phyloP scores from a whole-genome alignment of 352 stramenopile species.

The Hyaloperonospora arabidopsidis region DNA sequence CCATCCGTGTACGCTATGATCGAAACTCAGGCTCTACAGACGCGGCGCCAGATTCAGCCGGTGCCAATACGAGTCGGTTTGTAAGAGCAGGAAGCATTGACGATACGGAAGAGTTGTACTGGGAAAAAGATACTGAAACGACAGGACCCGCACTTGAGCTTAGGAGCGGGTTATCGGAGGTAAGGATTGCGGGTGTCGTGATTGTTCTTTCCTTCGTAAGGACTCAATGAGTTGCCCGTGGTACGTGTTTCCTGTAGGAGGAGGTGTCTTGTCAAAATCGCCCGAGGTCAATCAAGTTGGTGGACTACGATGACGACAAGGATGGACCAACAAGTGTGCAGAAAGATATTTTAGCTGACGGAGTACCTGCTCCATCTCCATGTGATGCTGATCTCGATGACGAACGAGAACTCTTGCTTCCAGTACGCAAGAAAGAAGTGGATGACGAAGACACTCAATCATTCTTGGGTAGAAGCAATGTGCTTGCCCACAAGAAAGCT shows the following conservation, averaged over 20 bases:
- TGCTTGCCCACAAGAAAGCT: conserved; percentile 41
- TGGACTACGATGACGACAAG: conserved; percentile 67
- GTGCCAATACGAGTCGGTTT: conserved; percentile 43
- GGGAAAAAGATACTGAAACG: conserved; percentile 59
- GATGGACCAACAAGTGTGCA: conserved; percentile 30
- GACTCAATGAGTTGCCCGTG: not conserved
- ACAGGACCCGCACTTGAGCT: conserved; percentile 27
- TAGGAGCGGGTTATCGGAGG: conserved; percentile 45
- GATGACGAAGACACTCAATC: conserved; percentile 37
- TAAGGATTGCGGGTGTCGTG: conserved; percentile 11
- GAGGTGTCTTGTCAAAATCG: conserved; percentile 40
- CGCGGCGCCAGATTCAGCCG: conserved; percentile 11
- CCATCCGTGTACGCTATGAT: conserved; percentile 51
- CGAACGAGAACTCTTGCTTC: conserved; percentile 53
- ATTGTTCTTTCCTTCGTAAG: not conserved
- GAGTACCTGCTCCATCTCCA: conserved; percentile 7
- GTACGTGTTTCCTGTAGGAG: conserved; percentile 22
- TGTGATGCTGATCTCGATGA: conserved; percentile 16
- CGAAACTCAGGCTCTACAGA: conserved; percentile 33
- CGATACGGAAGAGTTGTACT: conserved; percentile 75
- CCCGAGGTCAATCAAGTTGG: conserved; percentile 44
- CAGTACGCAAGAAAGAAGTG: conserved; percentile 47
- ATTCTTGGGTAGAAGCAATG: conserved; percentile 42
- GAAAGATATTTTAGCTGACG: conserved; percentile 29
- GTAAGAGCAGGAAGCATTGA: conserved; percentile 48